phyloP scores from a whole-genome alignment of 2,329 filamentous ascomycete genomes.

The Xylariaceae sp. region DNA sequence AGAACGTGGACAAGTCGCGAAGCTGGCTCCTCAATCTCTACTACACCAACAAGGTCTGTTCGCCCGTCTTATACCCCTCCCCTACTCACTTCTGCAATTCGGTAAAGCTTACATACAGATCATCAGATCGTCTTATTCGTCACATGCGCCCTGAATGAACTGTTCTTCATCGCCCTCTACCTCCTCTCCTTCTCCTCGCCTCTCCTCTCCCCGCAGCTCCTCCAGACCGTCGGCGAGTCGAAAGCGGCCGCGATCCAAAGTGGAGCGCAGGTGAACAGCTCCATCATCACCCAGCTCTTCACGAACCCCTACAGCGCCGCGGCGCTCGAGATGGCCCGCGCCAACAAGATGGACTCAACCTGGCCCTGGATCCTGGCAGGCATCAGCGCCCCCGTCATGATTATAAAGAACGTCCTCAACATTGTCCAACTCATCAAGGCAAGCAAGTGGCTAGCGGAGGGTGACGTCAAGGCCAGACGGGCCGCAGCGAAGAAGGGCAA shows the following conservation, averaged over 20 bases:
- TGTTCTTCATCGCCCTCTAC: slow-evolving; percentile 98
- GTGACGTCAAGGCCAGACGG: slow-evolving; percentile 65
- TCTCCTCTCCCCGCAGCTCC: slow-evolving; percentile 77
- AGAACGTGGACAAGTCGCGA: slow-evolving; percentile 82
- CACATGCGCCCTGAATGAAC: slow-evolving; percentile 84
- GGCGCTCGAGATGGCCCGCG: slow-evolving; percentile 84
- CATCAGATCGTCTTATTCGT: slow-evolving; percentile 79
- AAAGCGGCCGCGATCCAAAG: slow-evolving; percentile 52
- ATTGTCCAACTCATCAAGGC: slow-evolving; percentile 91
- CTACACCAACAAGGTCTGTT: slow-evolving; percentile 88
- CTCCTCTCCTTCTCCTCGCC: slow-evolving; percentile 95
- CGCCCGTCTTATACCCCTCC: not conserved
- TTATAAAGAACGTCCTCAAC: slow-evolving; percentile 88
- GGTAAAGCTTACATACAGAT: slow-evolving; percentile 14
- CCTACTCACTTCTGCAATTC: not conserved
- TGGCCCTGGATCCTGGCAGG: slow-evolving; percentile 66
- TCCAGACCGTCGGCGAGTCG: slow-evolving; percentile 52
- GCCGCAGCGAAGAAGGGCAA: slow-evolving; percentile 39
- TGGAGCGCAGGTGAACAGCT: slow-evolving; percentile 64
- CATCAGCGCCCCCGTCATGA: slow-evolving; percentile 81
- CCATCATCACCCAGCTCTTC: slow-evolving; percentile 69
- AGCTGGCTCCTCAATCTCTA: slow-evolving; percentile 91
- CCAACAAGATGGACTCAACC: slow-evolving; percentile 83
- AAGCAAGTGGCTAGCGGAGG: slow-evolving; percentile 85
- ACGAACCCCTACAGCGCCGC: slow-evolving; percentile 86